Percentiles rank a stretch among this genome's conserved stretches.
Evolutionary conservation across 805 yeast species (phyloP).

Genomic region (Hanseniaspora occidentalis): DNA sequence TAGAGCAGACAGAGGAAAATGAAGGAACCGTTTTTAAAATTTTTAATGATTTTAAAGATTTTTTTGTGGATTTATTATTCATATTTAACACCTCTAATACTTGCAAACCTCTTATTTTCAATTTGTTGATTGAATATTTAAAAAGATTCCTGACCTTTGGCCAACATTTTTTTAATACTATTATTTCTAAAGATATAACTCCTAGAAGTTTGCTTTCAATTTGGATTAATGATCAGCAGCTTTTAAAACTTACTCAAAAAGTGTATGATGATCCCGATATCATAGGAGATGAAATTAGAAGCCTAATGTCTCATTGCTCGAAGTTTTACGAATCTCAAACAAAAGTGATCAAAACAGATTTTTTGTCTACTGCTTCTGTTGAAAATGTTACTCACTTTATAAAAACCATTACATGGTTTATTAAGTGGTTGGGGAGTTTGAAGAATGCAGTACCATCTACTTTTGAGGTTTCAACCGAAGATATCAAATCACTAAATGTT

Average conservation of each 20-base stretch:
- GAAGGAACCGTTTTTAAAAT: constrained; percentile 20
- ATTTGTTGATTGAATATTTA: constrained; percentile 25
- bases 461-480: too few relatives aligned
- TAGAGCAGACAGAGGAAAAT: constrained; percentile 23
- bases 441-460: not conserved
- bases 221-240: constrained; percentile 27
- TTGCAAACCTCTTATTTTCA: constrained; percentile 44
- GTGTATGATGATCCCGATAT: constrained; percentile 15
- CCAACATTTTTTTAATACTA: constrained; percentile 15
- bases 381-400: constrained; percentile 28
- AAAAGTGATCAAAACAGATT: constrained; percentile 7
- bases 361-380: constrained; percentile 29
- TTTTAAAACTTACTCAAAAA: constrained; percentile 22
- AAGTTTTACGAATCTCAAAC: constrained; percentile 17
- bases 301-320: constrained; percentile 19
- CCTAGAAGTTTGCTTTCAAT: constrained; percentile 13
- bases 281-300: constrained; percentile 18
- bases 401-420: constrained; percentile 28
- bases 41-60: constrained; percentile 17
- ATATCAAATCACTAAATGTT: constrained; percentile 9
- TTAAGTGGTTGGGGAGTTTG: constrained; percentile 8
- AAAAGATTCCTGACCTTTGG: constrained; percentile 25
- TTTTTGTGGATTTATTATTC: constrained; percentile 18
- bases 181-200: constrained; percentile 11
- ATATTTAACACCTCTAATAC: constrained; percentile 24